These are phyloP conservation scores for Odontarrhena argentea DNA, from an alignment of 345 rosid species.

Conservation along the genomic window DNA sequence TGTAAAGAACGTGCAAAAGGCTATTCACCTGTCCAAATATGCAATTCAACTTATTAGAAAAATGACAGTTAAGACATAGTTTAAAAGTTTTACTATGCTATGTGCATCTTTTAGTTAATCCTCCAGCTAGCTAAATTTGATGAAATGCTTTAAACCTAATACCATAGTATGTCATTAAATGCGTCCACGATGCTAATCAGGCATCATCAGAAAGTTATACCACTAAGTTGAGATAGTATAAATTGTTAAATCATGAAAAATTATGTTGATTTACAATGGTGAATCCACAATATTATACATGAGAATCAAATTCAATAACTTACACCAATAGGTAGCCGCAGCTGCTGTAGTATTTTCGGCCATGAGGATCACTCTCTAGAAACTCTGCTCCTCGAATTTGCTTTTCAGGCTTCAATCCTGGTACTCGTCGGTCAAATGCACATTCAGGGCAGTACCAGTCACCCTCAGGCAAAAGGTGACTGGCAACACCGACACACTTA, in stretches of 20 bases:
- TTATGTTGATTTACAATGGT: conserved; percentile 7
- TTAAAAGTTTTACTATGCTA: conserved; percentile 14
- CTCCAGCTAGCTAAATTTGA: conserved; percentile 10
- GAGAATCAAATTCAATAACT: conserved; percentile 47
- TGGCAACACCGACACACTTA: conserved; percentile 85
- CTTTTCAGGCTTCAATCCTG: conserved; percentile 56
- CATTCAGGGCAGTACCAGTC: conserved; percentile 99
- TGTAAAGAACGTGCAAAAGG: conserved; percentile 17
- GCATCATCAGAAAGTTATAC: conserved; percentile 14
- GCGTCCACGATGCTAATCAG: conserved; percentile 15
- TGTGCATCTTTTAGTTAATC: conserved; percentile 21
- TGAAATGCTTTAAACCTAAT: conserved; percentile 17
- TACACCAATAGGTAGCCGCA: conserved; percentile 93
- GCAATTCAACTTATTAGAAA: conserved; percentile 19
- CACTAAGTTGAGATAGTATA: neutral
- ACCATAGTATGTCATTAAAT: conserved; percentile 13
- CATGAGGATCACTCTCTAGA: conserved; percentile 78
- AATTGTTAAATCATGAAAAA: neutral
- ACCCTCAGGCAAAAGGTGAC: conserved; percentile 86
- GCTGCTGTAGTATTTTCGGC: conserved; percentile 72
- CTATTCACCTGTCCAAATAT: conserved; percentile 22
- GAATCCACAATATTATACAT: conserved; percentile 22
- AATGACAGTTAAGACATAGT: conserved; percentile 2
- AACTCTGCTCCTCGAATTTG: conserved; percentile 86
- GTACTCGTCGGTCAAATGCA: conserved; percentile 56